Base-by-base conservation (phyloP, 2,329 filamentous ascomycete species). In the Ophidiomyces ophidiicola region DNA sequence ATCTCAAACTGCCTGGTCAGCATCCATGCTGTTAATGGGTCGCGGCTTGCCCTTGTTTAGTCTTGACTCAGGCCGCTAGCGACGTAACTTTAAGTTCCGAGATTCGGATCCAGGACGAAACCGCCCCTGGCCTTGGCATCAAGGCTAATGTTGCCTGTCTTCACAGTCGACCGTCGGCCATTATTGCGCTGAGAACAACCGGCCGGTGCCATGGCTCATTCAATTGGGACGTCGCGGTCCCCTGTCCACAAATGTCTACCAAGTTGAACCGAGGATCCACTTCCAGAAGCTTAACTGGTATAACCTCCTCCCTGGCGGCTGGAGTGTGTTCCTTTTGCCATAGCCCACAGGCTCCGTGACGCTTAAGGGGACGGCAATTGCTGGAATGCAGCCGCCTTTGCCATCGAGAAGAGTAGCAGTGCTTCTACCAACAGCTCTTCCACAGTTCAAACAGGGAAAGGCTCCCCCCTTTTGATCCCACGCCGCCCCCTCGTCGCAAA, bases 361-460 rank as follows among this genome's bases (percentile, higher is more conserved):
- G n/a, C 24, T n/a, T 7, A 26, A n/a, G 24, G 24, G 24, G n/a
- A 26, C 24, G 7, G 7, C 24, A 26, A 26, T n/a, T 26, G 7
- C 24, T 26, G 24, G 24, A 26, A 26, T n/a, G n/a, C n/a, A n/a
- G n/a, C n/a, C n/a, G n/a, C n/a, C n/a, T n/a, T n/a, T n/a, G n/a
- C n/a, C n/a, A n/a, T n/a, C n/a, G n/a, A n/a, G n/a, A n/a, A n/a
- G n/a, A n/a, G n/a, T n/a, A n/a, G n/a, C n/a, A n/a, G n/a, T n/a
- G n/a, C n/a, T n/a, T n/a, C n/a, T n/a, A n/a, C n/a, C n/a, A n/a
- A n/a, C n/a, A n/a, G n/a, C n/a, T n/a, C 11, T 24, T 37, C 31
- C 30, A 30, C 35, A 21, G 35, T 30, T 37, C 35, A 12, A 31
- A 37, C 35, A 12, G 12, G 35, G 25, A 23, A 23, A 5, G 17